These are phyloP conservation scores for Aspergillus nidulans DNA, from an alignment of 495 filamentous ascomycete genomes.

Conservation along the genomic window DNA sequence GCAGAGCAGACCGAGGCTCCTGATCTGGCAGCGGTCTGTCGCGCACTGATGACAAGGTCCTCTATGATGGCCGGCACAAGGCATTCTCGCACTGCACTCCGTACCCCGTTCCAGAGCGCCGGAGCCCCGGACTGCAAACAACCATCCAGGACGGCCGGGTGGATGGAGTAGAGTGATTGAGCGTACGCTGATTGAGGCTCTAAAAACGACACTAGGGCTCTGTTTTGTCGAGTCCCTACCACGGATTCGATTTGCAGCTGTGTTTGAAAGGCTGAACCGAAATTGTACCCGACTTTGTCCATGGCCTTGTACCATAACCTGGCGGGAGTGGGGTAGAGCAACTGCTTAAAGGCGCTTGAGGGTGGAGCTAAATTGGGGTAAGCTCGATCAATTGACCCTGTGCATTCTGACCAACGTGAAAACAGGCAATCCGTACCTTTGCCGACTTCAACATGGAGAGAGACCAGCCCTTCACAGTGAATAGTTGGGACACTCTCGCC, in stretches of 20 bases:
- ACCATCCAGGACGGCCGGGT: not conserved
- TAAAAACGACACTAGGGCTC: not conserved
- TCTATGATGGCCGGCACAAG: too few relatives aligned
- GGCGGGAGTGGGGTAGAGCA: not conserved
- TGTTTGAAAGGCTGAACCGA: constrained; percentile 1
- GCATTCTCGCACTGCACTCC: too few relatives aligned
- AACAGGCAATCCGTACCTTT: too few relatives aligned
- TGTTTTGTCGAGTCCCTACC: not conserved
- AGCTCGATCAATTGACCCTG: too few relatives aligned
- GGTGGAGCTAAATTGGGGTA: not conserved
- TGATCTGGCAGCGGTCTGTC: too few relatives aligned
- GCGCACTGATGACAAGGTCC: too few relatives aligned
- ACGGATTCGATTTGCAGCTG: not conserved
- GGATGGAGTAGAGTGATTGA: not conserved
- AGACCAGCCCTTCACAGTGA: too few relatives aligned
- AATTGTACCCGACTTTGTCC: not conserved
- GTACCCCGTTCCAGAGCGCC: too few relatives aligned
- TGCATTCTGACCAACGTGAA: too few relatives aligned
- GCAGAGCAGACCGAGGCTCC: too few relatives aligned
- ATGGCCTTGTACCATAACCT: constrained; percentile 6
- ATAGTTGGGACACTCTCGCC: too few relatives aligned
- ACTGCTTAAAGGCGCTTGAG: not conserved
- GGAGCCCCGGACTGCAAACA: not conserved
- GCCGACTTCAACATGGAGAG: too few relatives aligned
- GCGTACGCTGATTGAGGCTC: not conserved